A percentile compares a stretch with the other conserved stretches of the same genome.
Conservation (phyloP, 345 rosid species). For the Trapa bicornis region DNA sequence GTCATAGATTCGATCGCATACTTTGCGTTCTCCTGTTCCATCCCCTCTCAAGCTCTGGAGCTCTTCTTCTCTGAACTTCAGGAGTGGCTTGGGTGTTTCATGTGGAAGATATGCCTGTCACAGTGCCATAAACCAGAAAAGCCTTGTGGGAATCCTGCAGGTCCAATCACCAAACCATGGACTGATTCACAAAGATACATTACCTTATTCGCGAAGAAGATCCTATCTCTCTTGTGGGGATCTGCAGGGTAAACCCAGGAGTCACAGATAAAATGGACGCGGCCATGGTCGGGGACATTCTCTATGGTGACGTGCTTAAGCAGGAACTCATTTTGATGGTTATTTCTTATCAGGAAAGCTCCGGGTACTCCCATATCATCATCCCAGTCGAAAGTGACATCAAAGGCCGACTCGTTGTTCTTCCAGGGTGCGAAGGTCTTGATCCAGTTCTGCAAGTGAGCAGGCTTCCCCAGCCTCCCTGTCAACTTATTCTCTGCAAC, state of each 20-base stretch:
- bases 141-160: background rate
- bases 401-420: constrained; percentile 43
- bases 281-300: constrained; percentile 54
- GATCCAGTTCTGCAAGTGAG: constrained; percentile 43
- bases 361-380: constrained; percentile 53
- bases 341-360: constrained; percentile 43
- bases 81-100: constrained; percentile 43
- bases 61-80: constrained; percentile 54
- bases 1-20: constrained; percentile 77
- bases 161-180: background rate
- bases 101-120: constrained; percentile 63
- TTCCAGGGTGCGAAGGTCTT: constrained; percentile 16
- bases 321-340: constrained; percentile 53
- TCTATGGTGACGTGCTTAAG: constrained; percentile 65
- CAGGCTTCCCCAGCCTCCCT: constrained; percentile 49
- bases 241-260: constrained; percentile 82
- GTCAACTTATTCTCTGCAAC: constrained; percentile 10
- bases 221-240: constrained; percentile 30
- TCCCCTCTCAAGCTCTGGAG: constrained; percentile 52
- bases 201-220: constrained; percentile 81
- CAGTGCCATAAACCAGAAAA: background rate
- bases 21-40: constrained; percentile 54
- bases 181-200: background rate
- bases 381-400: constrained; percentile 43
- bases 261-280: constrained; percentile 60